Evolutionary conservation across 495 filamentous ascomycete species (phyloP).

Genomic region (Hapsidospora chrysogenum): DNA sequence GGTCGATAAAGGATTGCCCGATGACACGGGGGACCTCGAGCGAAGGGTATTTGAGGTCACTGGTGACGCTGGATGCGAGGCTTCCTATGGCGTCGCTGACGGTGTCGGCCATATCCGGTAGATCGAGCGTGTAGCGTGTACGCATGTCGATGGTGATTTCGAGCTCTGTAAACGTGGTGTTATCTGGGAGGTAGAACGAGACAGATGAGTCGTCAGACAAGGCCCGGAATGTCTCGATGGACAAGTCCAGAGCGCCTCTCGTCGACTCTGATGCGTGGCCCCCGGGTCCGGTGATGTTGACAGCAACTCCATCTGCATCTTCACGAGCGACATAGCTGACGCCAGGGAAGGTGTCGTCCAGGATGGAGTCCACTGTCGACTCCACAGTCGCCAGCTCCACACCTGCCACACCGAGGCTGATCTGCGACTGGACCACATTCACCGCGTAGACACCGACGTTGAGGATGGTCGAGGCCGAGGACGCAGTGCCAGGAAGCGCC

Average conservation of each 20-base stretch:
- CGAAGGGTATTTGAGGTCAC: conserved; percentile 9
- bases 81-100: conserved; percentile 4
- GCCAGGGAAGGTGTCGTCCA: conserved; percentile 5
- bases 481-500: conserved; percentile 6
- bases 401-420: conserved; percentile 7
- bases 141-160: conserved; percentile 10
- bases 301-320: conserved; percentile 3
- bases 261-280: conserved; percentile 11
- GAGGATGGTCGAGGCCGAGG: conserved; percentile 12
- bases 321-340: conserved; percentile 6
- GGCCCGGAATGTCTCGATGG: conserved; percentile 9
- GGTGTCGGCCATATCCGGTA: conserved; percentile 5
- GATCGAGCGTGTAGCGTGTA: conserved; percentile 8
- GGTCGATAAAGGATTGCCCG: conserved; percentile 6
- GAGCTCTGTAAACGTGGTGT: conserved; percentile 8
- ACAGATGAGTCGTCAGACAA: conserved; percentile 3
- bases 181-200: conserved; percentile 10
- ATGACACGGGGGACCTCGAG: conserved; percentile 8
- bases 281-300: conserved; percentile 9
- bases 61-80: conserved; percentile 4
- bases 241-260: conserved; percentile 8
- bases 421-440: conserved; percentile 12
- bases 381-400: conserved; percentile 6
- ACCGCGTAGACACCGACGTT: conserved; percentile 24
- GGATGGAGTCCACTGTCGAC: conserved; percentile 4